These are phyloP conservation scores for Vigna radiata DNA, from an alignment of 306 rosid species.

Conservation along the genomic window DNA sequence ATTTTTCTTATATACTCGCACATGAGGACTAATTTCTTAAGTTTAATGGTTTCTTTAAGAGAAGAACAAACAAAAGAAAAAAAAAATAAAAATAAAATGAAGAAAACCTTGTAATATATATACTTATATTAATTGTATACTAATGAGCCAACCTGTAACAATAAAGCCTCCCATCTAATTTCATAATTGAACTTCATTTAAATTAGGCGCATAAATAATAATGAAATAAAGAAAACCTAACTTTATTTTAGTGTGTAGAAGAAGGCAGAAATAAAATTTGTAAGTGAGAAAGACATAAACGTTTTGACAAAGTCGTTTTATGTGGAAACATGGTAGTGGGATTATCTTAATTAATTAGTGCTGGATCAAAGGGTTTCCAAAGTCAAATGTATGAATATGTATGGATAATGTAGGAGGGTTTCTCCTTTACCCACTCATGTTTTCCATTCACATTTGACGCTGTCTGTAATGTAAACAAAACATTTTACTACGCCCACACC, in stretches of 20 bases:
- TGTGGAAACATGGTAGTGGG: neutral
- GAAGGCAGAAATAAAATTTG: neutral
- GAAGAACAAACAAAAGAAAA: too few species aligned
- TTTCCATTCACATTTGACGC: slow-evolving; percentile 1
- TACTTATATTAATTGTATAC: too few species aligned
- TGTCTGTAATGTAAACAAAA: neutral
- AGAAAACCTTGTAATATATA: too few species aligned
- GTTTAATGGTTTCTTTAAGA: too few species aligned
- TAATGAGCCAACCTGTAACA: too few species aligned
- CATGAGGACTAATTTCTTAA: too few species aligned
- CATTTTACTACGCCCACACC: neutral
- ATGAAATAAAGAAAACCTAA: neutral
- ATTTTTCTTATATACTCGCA: too few species aligned
- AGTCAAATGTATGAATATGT: neutral
- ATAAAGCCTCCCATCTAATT: too few species aligned
- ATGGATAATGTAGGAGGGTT: neutral
- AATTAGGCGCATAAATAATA: neutral
- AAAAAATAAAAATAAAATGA: too few species aligned
- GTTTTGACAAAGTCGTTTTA: neutral
- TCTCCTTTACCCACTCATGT: neutral
- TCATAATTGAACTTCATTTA: neutral
- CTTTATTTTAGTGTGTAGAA: neutral
- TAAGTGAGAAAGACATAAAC: neutral
- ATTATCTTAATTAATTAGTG: neutral
- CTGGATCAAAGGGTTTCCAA: neutral